These are phyloP conservation scores for Leccinum boreale DNA, from an alignment of 768 basidiomycete species.

Conservation along the genomic window DNA sequence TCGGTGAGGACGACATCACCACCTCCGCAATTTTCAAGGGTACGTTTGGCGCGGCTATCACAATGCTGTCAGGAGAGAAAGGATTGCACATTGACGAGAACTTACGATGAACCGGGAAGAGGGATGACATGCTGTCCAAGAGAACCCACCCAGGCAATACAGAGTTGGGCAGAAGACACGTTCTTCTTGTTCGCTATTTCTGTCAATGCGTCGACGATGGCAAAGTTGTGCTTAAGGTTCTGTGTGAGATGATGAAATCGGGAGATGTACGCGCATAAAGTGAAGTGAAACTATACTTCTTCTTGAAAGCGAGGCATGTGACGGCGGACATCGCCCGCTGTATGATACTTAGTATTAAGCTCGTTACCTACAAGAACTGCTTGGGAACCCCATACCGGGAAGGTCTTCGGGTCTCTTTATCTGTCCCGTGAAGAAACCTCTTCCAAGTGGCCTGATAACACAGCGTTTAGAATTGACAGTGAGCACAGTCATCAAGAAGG, in stretches of 20 bases:
- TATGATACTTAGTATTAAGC: background rate
- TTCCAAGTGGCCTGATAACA: conserved; percentile 46
- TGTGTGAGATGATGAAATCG: conserved; percentile 11
- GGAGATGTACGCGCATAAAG: background rate
- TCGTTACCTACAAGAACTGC: background rate
- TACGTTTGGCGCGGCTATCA: conserved; percentile 35
- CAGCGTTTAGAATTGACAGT: background rate
- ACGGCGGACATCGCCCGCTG: conserved; percentile 41
- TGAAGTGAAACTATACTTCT: conserved; percentile 27
- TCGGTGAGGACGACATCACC: conserved; percentile 40
- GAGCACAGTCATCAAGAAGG: background rate
- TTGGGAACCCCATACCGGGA: conserved; percentile 16
- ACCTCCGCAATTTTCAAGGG: conserved; percentile 43
- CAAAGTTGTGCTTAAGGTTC: conserved; percentile 41
- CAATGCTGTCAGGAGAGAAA: background rate
- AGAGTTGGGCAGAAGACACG: conserved; percentile 42
- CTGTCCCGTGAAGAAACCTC: conserved; percentile 50
- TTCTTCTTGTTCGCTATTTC: conserved; percentile 41
- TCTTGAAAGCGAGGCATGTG: conserved; percentile 43
- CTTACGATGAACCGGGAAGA: conserved; percentile 46
- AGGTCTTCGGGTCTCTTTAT: conserved; percentile 40
- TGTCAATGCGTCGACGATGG: conserved; percentile 40
- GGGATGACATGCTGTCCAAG: conserved; percentile 45
- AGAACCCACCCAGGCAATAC: conserved; percentile 42
- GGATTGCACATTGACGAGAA: background rate